Percentiles rank a stretch among this genome's conserved stretches.
Evolutionary conservation across 1,139 yeast species (phyloP).

Genomic region (Protomyces inundatus): DNA sequence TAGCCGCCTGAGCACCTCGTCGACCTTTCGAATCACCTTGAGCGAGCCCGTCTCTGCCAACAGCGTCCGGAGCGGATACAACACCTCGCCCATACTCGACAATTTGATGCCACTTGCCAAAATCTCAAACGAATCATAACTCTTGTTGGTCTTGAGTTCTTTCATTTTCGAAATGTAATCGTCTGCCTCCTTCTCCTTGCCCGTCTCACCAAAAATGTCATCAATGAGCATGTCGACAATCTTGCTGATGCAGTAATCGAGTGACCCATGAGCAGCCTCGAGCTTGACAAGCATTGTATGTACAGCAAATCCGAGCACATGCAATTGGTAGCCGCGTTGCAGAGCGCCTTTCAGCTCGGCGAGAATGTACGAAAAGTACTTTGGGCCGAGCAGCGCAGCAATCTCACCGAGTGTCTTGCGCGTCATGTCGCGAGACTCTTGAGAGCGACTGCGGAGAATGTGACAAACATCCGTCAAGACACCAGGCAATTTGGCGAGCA

Average conservation of each 20-base stretch:
- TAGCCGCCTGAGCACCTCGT: conserved; percentile 70
- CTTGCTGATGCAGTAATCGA: conserved; percentile 61
- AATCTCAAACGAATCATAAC: conserved; percentile 81
- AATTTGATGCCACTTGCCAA: conserved; percentile 63
- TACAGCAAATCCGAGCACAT: conserved; percentile 81
- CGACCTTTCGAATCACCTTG: conserved; percentile 68
- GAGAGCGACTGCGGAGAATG: conserved; percentile 77
- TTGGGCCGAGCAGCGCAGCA: conserved; percentile 61
- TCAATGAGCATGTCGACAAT: conserved; percentile 78
- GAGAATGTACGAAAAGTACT: conserved; percentile 66
- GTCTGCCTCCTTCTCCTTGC: conserved; percentile 91
- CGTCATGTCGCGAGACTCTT: conserved; percentile 81
- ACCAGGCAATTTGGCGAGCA: conserved; percentile 67
- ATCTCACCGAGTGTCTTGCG: conserved; percentile 71
- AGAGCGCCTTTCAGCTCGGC: conserved; percentile 74
- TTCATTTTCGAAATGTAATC: conserved; percentile 82
- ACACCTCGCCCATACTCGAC: conserved; percentile 52
- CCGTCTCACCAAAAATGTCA: conserved; percentile 86
- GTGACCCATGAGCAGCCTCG: conserved; percentile 58
- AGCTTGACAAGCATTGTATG: conserved; percentile 64
- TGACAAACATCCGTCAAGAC: conserved; percentile 80
- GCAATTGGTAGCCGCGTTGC: conserved; percentile 87
- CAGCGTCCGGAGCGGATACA: conserved; percentile 62
- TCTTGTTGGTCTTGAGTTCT: conserved; percentile 83
- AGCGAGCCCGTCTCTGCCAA: conserved; percentile 61